Conservation (phyloP, 2,329 filamentous ascomycete species). For the Colletotrichum shisoi region DNA sequence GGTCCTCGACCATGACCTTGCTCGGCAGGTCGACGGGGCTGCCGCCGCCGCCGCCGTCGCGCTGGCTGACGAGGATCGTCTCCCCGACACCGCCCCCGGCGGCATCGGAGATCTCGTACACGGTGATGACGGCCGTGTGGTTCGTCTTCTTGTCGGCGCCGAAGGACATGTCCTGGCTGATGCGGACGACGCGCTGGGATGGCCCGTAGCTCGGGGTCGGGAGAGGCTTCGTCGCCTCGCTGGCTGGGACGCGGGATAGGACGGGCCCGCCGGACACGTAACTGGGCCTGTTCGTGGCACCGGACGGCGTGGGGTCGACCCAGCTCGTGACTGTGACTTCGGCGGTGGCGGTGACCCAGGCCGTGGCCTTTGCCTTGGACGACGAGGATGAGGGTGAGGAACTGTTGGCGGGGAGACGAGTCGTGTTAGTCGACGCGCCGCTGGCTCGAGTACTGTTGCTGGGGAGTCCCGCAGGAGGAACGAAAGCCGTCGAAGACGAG, state of each 20-base stretch:
- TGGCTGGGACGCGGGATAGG: not conserved
- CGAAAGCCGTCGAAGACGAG: no score
- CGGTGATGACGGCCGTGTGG: slow-evolving; percentile 12
- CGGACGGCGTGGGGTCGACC: not conserved
- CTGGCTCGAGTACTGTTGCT: no score
- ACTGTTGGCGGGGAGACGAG: no score
- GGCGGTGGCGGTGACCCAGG: no score
- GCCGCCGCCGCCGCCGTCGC: slow-evolving; percentile 45
- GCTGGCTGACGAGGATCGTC: slow-evolving; percentile 39
- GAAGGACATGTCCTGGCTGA: not conserved
- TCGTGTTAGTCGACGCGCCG: no score
- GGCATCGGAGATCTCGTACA: not conserved
- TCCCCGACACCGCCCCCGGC: not conserved
- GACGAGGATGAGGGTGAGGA: no score
- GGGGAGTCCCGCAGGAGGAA: no score
- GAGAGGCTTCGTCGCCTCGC: not conserved
- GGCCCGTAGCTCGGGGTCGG: not conserved
- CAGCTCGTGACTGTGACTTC: not conserved
- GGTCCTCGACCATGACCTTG: not conserved
- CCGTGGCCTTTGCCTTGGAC: no score
- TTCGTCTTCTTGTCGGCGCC: not conserved
- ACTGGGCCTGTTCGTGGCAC: not conserved
- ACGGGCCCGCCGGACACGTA: not conserved
- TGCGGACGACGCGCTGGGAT: slow-evolving; percentile 4
- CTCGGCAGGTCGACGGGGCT: slow-evolving; percentile 28